Evolutionary conservation across 345 rosid genomes (phyloP).

Genomic region (Reutealis trisperma): DNA sequence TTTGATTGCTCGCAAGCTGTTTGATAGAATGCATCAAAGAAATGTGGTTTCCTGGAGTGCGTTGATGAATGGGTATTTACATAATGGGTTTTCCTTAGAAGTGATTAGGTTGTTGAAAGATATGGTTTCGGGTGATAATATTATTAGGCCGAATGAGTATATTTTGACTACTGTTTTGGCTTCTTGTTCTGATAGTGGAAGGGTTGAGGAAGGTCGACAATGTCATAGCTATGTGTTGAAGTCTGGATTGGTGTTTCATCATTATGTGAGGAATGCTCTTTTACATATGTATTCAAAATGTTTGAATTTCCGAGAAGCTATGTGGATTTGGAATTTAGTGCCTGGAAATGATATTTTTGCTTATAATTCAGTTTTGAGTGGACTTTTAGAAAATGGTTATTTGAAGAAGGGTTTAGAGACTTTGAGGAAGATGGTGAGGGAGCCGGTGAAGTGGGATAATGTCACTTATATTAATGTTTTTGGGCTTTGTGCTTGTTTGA

Average conservation of each 20-base stretch:
- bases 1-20: neutral
- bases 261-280: constrained; percentile 51
- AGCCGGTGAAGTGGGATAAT: constrained; percentile 49
- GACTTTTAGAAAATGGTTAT: constrained; percentile 52
- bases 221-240: constrained; percentile 63
- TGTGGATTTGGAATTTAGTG: constrained; percentile 41
- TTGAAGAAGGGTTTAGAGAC: constrained; percentile 51
- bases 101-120: constrained; percentile 55
- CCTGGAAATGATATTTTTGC: constrained; percentile 48
- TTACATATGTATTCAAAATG: constrained; percentile 55
- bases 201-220: constrained; percentile 57
- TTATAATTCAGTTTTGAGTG: constrained; percentile 60
- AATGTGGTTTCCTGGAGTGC: constrained; percentile 24
- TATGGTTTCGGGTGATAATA: constrained; percentile 39
- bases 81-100: constrained; percentile 44
- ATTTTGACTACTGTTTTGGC: constrained; percentile 54
- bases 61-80: constrained; percentile 71
- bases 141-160: constrained; percentile 56
- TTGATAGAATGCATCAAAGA: neutral
- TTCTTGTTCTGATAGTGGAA: constrained; percentile 50
- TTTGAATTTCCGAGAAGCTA: constrained; percentile 43
- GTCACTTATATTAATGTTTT: constrained; percentile 53
- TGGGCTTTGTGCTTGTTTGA: constrained; percentile 52
- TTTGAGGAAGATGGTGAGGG: constrained; percentile 44
- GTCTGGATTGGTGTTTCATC: constrained; percentile 58